These are phyloP conservation scores for Calocybe gangraenosa DNA, from an alignment of 768 basidiomycete genomes.

Conservation along the genomic window DNA sequence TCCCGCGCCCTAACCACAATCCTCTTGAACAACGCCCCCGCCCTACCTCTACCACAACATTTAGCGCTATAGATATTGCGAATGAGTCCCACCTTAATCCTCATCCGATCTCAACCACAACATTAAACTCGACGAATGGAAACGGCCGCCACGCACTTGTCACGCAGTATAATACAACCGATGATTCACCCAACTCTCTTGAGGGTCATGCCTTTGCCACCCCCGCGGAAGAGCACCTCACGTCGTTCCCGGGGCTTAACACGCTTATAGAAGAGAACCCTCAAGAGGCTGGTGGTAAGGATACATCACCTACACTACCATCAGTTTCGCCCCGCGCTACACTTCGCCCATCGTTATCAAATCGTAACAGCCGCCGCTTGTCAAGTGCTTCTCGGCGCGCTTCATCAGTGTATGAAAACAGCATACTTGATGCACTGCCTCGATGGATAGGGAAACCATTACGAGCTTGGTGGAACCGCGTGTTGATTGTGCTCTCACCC, in stretches of 20 bases:
- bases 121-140: background rate
- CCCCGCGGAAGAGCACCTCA: slow-evolving; percentile 18
- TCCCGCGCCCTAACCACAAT: slow-evolving; percentile 4
- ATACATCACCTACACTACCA: slow-evolving; percentile 4
- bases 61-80: slow-evolving; percentile 29
- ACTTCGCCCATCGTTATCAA: background rate
- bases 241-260: slow-evolving; percentile 13
- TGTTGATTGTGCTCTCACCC: slow-evolving; percentile 66
- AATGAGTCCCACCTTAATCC: slow-evolving; percentile 11
- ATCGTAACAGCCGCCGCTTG: slow-evolving; percentile 13
- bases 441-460: slow-evolving; percentile 53
- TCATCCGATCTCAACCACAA: background rate
- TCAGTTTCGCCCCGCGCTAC: slow-evolving; percentile 2
- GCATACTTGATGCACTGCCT: slow-evolving; percentile 43
- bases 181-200: slow-evolving; percentile 23
- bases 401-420: slow-evolving; percentile 44
- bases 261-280: slow-evolving; percentile 1
- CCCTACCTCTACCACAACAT: slow-evolving; percentile 27
- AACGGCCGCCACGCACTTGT: slow-evolving; percentile 13
- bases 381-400: slow-evolving; percentile 21
- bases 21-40: slow-evolving; percentile 13
- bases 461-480: slow-evolving; percentile 64
- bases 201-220: slow-evolving; percentile 26
- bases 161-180: slow-evolving; percentile 32
- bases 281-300: slow-evolving; percentile 5